Evolutionary conservation across 495 filamentous ascomycete species (phyloP).

Genomic region (Aspergillus indologenus): DNA sequence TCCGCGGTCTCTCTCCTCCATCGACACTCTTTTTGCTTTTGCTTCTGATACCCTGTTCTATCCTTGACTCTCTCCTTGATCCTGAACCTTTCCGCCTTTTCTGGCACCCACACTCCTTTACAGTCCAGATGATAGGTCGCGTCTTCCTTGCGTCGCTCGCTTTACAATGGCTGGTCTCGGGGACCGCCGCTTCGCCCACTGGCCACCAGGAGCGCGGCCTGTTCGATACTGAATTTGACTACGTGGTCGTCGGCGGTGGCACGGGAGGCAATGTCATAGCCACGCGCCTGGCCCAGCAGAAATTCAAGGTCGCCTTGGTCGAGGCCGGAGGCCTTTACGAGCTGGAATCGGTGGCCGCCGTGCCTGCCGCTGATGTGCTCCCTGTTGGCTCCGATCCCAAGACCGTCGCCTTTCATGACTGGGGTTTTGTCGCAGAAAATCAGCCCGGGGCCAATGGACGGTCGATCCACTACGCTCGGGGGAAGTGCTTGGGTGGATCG

Average conservation of each 20-base stretch:
- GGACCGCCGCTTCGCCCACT: background rate
- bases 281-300: slow-evolving; percentile 40
- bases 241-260: slow-evolving; percentile 56
- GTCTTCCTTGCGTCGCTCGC: slow-evolving; percentile 1
- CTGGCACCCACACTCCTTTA: background rate
- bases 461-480: slow-evolving; percentile 36
- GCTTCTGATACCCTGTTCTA: background rate
- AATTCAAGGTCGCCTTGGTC: slow-evolving; percentile 44
- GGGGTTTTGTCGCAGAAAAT: slow-evolving; percentile 43
- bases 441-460: slow-evolving; percentile 38
- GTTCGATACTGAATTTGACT: slow-evolving; percentile 37
- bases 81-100: background rate
- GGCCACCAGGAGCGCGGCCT: background rate
- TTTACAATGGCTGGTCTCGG: slow-evolving; percentile 3
- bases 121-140: background rate
- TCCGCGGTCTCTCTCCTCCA: background rate
- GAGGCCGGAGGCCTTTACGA: slow-evolving; percentile 60
- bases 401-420: slow-evolving; percentile 41
- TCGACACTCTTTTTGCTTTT: too few species aligned
- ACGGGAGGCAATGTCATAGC: slow-evolving; percentile 51
- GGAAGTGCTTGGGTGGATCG: slow-evolving; percentile 37
- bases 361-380: slow-evolving; percentile 35
- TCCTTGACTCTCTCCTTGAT: background rate
- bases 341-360: slow-evolving; percentile 28
- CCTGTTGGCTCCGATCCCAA: slow-evolving; percentile 4